A percentile compares a stretch with the other conserved stretches of the same genome.
Evolutionary conservation across 2,329 filamentous ascomycete genomes (phyloP).

Genomic region (Zymoseptoria passerinii): DNA sequence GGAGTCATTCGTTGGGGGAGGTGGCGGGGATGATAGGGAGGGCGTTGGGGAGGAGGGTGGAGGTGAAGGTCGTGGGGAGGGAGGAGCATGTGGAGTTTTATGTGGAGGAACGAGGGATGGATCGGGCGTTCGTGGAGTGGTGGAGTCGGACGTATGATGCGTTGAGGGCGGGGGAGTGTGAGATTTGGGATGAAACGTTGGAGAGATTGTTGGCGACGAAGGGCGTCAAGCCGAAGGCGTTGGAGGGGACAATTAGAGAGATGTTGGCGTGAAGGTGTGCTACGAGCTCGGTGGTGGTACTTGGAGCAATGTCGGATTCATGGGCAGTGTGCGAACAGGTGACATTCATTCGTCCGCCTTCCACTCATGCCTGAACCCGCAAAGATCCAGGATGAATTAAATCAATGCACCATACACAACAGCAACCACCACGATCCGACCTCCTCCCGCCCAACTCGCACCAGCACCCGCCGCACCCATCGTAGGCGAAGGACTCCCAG

Average conservation of each 20-base stretch:
- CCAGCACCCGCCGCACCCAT: no score
- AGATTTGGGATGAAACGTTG: constrained; percentile 35
- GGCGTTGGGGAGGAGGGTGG: constrained; percentile 21
- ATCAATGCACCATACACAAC: no score
- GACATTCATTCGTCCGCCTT: no score
- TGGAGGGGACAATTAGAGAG: constrained; percentile 35
- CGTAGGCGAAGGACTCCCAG: no score
- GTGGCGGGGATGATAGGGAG: constrained; percentile 24
- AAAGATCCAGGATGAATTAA: no score
- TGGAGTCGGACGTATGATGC: constrained; percentile 41
- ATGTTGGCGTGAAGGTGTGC: constrained; percentile 27
- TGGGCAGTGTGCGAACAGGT: no score
- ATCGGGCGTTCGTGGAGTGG: constrained; percentile 36
- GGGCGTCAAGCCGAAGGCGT: constrained; percentile 29
- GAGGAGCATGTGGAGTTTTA: constrained; percentile 37
- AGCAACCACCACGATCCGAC: no score
- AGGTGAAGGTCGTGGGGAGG: constrained; percentile 30
- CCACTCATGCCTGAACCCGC: no score
- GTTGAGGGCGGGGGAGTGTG: constrained; percentile 35
- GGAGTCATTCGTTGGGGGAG: constrained; percentile 22
- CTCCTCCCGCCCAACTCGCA: no score
- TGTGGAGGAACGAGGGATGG: constrained; percentile 29
- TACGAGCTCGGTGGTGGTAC: no score
- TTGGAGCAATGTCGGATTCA: no score
- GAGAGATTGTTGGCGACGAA: constrained; percentile 32